Base-by-base conservation (phyloP, 2,329 filamentous ascomycete species). In the Diatrype stigma region DNA sequence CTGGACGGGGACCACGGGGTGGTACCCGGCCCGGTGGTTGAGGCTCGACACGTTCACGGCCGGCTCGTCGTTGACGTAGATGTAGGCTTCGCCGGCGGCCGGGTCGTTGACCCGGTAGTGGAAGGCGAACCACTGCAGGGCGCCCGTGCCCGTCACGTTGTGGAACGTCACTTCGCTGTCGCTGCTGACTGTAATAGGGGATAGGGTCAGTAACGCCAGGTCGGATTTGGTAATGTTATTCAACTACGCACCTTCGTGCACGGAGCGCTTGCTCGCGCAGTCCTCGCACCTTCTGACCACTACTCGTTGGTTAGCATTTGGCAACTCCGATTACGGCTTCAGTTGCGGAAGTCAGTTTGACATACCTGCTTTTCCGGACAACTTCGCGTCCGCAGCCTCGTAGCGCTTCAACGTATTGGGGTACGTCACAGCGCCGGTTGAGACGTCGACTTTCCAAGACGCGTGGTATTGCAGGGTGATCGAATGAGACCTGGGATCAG, bases 361-460 rank as follows among this genome's bases (percentile, higher is more conserved):
- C 54, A 62, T 65, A 56, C 51, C 53, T 35, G 58, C 59, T 34
- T 59, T 52, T n/a, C 66, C 65, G 16, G 56, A 56, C 10, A 65
- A 53, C 12, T 58, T 49, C 1, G 66, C 63, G 28, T 64, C 59
- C 45, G 61, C 60, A 12, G 67, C 66, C 48, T 67, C 67, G 53
- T 71, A 71, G n/a, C 68, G 62, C 53, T 66, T 69, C 53, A 60
- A 59, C 23, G 56, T 56, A 35, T 49, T 59, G 22, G 66, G 67
- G 47, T 57, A 62, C 23, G 56, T 63, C 12, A 72, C 65, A 2
- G 62, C 67, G 6, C 70, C 70, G 5, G 70, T 73, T 10, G 60
- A 63, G 2, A 66, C 60, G 48, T 73, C 67, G 23, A 73, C 59
- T 55, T 67, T 70, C 70, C 69, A 73, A 67, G 70, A 70, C 17